These are phyloP conservation scores for Combretum micranthum DNA, from an alignment of 345 rosid genomes.

Conservation along the genomic window DNA sequence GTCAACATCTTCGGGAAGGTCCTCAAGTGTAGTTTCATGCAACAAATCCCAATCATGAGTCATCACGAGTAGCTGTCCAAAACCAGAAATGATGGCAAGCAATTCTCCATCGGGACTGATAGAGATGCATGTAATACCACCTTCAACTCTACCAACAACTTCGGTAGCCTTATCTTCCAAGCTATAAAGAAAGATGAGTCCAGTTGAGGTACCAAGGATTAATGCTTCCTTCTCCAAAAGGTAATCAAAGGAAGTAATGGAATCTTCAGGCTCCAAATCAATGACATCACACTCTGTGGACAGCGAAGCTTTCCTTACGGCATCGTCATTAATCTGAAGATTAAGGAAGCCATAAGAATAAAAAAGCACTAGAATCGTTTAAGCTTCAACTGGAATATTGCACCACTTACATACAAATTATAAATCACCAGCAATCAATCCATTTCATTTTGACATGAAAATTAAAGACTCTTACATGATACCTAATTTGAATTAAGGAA, in stretches of 20 bases:
- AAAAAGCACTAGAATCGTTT: too few species aligned
- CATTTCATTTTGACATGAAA: neutral
- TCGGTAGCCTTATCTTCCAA: constrained; percentile 58
- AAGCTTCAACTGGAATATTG: too few species aligned
- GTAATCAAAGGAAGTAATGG: constrained; percentile 70
- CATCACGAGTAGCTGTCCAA: constrained; percentile 82
- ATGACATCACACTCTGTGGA: constrained; percentile 37
- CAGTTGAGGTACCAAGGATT: constrained; percentile 63
- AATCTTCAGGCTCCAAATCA: constrained; percentile 63
- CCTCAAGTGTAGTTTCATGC: constrained; percentile 62
- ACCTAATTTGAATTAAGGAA: too few species aligned
- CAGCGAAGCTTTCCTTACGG: constrained; percentile 22
- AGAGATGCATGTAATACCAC: constrained; percentile 72
- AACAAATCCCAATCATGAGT: constrained; percentile 95
- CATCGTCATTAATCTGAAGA: constrained; percentile 47
- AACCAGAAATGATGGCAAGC: constrained; percentile 58
- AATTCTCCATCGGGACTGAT: constrained; percentile 91
- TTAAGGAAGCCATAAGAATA: too few species aligned
- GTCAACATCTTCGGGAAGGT: constrained; percentile 54
- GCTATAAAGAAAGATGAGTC: constrained; percentile 51
- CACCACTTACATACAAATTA: neutral
- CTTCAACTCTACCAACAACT: constrained; percentile 77
- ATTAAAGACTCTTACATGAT: neutral
- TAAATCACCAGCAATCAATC: too few species aligned
- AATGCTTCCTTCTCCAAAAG: constrained; percentile 92